Evolutionary conservation across 805 yeast genomes (phyloP), one percentile per base, ranked within the genome.

Genomic region (Nakazawaea peltata): DNA sequence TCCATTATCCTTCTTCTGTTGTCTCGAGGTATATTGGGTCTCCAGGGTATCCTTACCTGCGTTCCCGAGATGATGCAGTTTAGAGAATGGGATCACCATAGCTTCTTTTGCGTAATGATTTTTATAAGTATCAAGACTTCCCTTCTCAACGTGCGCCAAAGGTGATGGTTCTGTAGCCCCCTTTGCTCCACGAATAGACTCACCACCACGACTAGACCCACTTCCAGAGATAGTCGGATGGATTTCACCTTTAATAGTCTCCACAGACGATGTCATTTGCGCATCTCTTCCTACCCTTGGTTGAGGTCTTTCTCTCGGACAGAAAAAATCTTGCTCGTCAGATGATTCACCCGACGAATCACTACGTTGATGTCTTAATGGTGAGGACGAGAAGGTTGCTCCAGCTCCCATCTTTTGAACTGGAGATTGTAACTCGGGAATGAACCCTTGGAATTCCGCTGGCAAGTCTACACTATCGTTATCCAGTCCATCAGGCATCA

Each of bases 21-120:
- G 23, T 8, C 11, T 5, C 5, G 17, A 4, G 5, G 8, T 9
- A 13, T 12, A 14, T 4, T 12, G 32, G 4, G 18, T 19, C 15
- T 18, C 28, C 7, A 19, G 27, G 10, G 13, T 11, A n/a, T 19
- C 19, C 12, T 18, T 17, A 9, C 56, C 58, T 24, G 50, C 52
- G 37, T 59, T 67, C 19, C 48, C 47, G 36, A 57, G 47, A 47
- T 64, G 71, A 19, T 54, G 44, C 1, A 69, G 60, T 25, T 53
- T 49, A 2, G 68, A 67, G 39, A 65, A 62, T 13, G 70, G 67
- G n/a, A 49, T 47, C 22, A 47, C 43, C 5, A 50, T 44, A n/a
- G 62, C 66, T 15, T 60, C 65, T 37, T 65, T 68, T 32, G 57
- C 57, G 46, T 69, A 69, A 42, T 71, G 76, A 40, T 69, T 70